These are phyloP conservation scores for Crotalaria pallida DNA, from an alignment of 306 rosid species.

Conservation along the genomic window DNA sequence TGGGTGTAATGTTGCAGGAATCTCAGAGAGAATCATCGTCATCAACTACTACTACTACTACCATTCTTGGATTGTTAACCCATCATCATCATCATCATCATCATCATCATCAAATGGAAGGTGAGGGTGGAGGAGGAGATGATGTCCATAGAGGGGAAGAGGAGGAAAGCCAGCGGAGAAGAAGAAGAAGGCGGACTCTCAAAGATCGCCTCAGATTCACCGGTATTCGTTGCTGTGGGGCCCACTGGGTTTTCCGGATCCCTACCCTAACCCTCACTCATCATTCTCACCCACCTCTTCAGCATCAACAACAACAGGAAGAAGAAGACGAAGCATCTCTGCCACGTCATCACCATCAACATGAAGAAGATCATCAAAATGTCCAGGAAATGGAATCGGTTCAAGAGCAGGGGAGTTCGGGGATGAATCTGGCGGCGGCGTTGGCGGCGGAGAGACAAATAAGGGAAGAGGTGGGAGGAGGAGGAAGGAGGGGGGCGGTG, in stretches of 20 bases:
- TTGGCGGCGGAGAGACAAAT: slow-evolving; percentile 77
- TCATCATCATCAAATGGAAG: no score
- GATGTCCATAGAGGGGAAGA: no score
- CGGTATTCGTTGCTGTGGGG: slow-evolving; percentile 82
- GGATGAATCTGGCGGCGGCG: slow-evolving; percentile 93
- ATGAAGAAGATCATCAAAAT: no score
- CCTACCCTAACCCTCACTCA: slow-evolving; percentile 13
- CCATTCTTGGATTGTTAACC: slow-evolving; percentile 58
- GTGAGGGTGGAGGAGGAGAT: no score
- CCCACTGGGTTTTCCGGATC: slow-evolving; percentile 62
- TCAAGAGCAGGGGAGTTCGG: slow-evolving; percentile 31
- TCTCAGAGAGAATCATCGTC: no score
- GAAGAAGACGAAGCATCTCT: background rate
- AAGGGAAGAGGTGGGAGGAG: background rate
- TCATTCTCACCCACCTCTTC: slow-evolving; percentile 23
- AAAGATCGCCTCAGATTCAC: slow-evolving; percentile 74
- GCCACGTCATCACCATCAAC: background rate
- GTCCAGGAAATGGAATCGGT: slow-evolving; percentile 1
- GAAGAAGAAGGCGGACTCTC: slow-evolving; percentile 50
- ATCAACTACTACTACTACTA: no score
- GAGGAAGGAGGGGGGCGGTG: background rate
- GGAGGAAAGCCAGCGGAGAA: slow-evolving; percentile 3
- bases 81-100: no score
- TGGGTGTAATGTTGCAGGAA: no score
- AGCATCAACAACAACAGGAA: slow-evolving; percentile 5